Conservation (phyloP, 2,329 filamentous ascomycete species). For the Colletotrichum ledebouriae region DNA sequence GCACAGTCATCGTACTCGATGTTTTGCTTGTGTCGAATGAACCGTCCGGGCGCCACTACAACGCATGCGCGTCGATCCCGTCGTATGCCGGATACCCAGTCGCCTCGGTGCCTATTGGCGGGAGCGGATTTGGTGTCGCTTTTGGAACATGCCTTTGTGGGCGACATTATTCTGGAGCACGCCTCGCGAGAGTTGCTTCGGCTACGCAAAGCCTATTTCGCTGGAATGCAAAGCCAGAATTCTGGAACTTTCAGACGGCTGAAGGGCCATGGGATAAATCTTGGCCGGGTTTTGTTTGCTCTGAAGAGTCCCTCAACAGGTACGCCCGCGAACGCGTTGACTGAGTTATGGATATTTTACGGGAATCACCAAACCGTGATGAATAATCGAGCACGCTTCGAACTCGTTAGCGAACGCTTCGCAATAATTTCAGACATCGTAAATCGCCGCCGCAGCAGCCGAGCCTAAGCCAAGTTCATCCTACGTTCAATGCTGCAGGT, state of each 20-base stretch:
- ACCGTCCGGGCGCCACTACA: slow-evolving; percentile 23
- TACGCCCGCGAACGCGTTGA: slow-evolving; percentile 34
- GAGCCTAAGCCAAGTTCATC: background rate
- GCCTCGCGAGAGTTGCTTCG: background rate
- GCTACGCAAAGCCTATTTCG: background rate
- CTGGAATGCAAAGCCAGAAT: background rate
- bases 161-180: background rate
- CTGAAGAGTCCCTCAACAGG: slow-evolving; percentile 10
- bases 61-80: slow-evolving; percentile 28
- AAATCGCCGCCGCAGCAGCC: background rate
- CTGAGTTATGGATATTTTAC: too few relatives aligned
- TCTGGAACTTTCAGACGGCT: background rate
- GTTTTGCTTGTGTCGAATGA: slow-evolving; percentile 35
- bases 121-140: slow-evolving; percentile 6
- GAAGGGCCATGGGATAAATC: slow-evolving; percentile 27
- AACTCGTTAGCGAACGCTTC: too few relatives aligned
- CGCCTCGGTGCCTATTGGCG: slow-evolving; percentile 10
- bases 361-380: too few relatives aligned
- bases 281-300: slow-evolving; percentile 34
- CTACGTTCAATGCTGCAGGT: background rate
- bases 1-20: slow-evolving; percentile 20
- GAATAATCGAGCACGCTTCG: too few relatives aligned
- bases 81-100: slow-evolving; percentile 35
- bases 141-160: slow-evolving; percentile 7
- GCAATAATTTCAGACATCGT: too few relatives aligned